Evolutionary conservation across 208 protist species (phyloP).

Genomic region (Trypanosoma conorhini): DNA sequence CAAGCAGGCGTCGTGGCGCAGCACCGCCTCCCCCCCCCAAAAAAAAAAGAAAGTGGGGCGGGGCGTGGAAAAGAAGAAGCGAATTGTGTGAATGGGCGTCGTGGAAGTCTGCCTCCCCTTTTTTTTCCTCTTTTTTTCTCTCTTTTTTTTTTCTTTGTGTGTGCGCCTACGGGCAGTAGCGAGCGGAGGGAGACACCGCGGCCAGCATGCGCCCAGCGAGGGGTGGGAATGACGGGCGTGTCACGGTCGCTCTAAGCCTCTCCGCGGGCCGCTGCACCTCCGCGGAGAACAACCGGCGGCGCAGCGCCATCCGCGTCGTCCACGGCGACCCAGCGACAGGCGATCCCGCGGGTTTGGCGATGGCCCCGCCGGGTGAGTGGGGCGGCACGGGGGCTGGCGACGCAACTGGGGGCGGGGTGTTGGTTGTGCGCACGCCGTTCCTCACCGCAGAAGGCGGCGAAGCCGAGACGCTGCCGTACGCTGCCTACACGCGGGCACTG

Average conservation of each 20-base stretch:
- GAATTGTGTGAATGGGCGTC: constrained; percentile 4
- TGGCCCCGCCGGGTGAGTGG: constrained; percentile 3
- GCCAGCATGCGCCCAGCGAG: not conserved
- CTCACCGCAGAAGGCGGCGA: constrained; percentile 17
- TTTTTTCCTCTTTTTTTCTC: constrained; percentile 27
- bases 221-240: not conserved
- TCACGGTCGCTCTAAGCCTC: constrained; percentile 23
- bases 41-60: constrained; percentile 8
- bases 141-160: constrained; percentile 14
- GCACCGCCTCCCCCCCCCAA: too few species aligned
- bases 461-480: constrained; percentile 5
- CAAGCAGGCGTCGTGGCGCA: too few species aligned
- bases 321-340: constrained; percentile 6
- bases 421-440: constrained; percentile 24
- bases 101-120: constrained; percentile 1
- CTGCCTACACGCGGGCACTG: constrained; percentile 12
- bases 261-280: constrained; percentile 20
- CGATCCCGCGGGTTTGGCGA: constrained; percentile 12
- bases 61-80: not conserved
- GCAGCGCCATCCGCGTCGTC: constrained; percentile 13
- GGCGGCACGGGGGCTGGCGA: not conserved
- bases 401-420: not conserved
- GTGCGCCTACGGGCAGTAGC: not conserved
- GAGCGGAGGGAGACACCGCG: not conserved
- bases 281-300: constrained; percentile 1